Base-by-base conservation (phyloP, 768 basidiomycete species). In the Tricholoma saponaceum region DNA sequence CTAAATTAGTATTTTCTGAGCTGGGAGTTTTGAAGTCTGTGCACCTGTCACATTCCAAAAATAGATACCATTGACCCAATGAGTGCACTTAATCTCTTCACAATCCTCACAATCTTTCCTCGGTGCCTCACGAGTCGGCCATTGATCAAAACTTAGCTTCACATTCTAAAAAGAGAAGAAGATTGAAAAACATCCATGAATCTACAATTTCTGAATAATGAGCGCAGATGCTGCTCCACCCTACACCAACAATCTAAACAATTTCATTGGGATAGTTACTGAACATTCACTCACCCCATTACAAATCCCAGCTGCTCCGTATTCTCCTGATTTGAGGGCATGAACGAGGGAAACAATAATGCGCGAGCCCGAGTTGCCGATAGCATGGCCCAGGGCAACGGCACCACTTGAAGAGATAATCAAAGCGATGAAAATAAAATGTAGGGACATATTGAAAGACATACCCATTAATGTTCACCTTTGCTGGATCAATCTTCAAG, bases 231-330 rank as follows among this genome's bases (percentile, higher is more conserved):
- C 92, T 56, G 92, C 95, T 67, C 94, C 94, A 66, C 94, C 93
- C 92, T 94, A 66, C 57, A 18, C 63, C 55, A 65, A 64, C 59
- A 66, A 54, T 64, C 50, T 50, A 26, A 58, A 56, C 49, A 61
- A 49, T 32, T 53, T 51, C 18, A 57, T 43, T 52, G 26, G 26
- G n/a, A 18, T 35, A 12, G 33, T 46, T 44, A 47, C 28, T 9
- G 52, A 10, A 47, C 53, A 57, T 58, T 12, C 7, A 80, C 93
- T 72, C 71, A 95, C 93, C 61, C 95, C 96, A 68, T 98, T 98
- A 83, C 96, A 98, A 64, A 98, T 89, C 71, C 89, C 95, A 37
- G 95, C 96, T 55, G 92, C 93, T 63, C 95, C 96, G 66, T 95
- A 97, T 76, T 98, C 81, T 37, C 95, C 95, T 2, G 86, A 72